phyloP scores from a whole-genome alignment of 345 rosid species.

The Rubroshorea leprosula region DNA sequence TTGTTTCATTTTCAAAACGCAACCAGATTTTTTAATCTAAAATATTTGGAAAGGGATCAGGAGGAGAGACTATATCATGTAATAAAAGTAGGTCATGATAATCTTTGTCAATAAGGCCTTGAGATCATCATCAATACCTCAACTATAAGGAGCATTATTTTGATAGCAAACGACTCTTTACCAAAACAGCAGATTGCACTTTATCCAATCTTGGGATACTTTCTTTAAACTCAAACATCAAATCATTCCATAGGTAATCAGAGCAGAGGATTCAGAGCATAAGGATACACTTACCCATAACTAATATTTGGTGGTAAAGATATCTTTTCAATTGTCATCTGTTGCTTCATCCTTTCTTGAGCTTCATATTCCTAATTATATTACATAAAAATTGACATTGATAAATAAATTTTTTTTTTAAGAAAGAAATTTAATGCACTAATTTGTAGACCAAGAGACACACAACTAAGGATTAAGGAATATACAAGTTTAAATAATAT shows the following conservation, averaged over 20 bases:
- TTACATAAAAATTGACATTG: not conserved
- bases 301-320: constrained; percentile 58
- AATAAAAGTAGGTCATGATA: too few relatives aligned
- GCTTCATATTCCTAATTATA: constrained; percentile 65
- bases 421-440: not conserved
- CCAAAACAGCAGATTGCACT: too few relatives aligned
- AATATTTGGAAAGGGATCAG: too few relatives aligned
- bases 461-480: too few relatives aligned
- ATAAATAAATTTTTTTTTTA: constrained; percentile 11
- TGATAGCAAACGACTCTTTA: too few relatives aligned
- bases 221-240: not conserved
- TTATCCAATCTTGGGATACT: not conserved
- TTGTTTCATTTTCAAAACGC: too few relatives aligned
- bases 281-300: constrained; percentile 47
- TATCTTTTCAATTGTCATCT: constrained; percentile 49
- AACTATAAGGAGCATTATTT: too few relatives aligned
- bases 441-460: not conserved
- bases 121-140: too few relatives aligned
- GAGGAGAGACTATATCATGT: too few relatives aligned
- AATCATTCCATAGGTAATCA: constrained; percentile 1
- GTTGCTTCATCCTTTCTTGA: constrained; percentile 71
- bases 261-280: constrained; percentile 4
- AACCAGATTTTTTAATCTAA: too few relatives aligned
- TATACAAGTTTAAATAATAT: not conserved
- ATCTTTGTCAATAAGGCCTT: too few relatives aligned